Conservation (phyloP, 495 filamentous ascomycete genomes). For the Hamigera avellanea region DNA sequence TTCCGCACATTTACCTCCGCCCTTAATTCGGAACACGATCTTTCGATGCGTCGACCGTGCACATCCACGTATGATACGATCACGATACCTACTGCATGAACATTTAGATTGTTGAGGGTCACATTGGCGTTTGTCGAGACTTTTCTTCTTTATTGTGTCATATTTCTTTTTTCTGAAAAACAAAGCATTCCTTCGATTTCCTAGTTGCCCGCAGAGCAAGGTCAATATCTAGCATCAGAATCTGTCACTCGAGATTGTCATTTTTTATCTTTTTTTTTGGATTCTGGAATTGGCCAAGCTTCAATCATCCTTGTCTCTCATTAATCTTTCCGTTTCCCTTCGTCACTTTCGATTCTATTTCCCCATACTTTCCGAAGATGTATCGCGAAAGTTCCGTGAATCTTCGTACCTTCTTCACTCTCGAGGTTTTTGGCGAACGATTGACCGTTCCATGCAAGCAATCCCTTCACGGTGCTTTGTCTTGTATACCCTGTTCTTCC, state of each 20-base stretch:
- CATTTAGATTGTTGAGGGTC: slow-evolving; percentile 32
- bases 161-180: slow-evolving; percentile 5
- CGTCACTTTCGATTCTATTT: not conserved
- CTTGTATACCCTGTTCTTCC: too few relatives aligned
- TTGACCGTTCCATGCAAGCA: too few relatives aligned
- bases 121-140: slow-evolving; percentile 28
- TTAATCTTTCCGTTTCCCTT: not conserved
- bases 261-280: slow-evolving; percentile 1
- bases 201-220: too few relatives aligned
- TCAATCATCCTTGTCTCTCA: not conserved
- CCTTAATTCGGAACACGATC: slow-evolving; percentile 8
- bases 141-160: slow-evolving; percentile 8
- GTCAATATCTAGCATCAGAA: too few relatives aligned
- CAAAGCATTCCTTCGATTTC: too few relatives aligned
- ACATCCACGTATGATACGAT: slow-evolving; percentile 33
- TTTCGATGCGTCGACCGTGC: slow-evolving; percentile 21
- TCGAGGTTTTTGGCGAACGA: too few relatives aligned
- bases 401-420: not conserved
- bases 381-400: not conserved
- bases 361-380: too few relatives aligned
- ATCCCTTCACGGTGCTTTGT: too few relatives aligned
- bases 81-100: slow-evolving; percentile 37
- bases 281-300: not conserved
- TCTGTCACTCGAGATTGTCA: too few relatives aligned
- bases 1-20: slow-evolving; percentile 8